A percentile compares a stretch with the other conserved stretches of the same genome.
phyloP scores from a whole-genome alignment of 2,329 filamentous ascomycete genomes.

The Xylaria sp. region DNA sequence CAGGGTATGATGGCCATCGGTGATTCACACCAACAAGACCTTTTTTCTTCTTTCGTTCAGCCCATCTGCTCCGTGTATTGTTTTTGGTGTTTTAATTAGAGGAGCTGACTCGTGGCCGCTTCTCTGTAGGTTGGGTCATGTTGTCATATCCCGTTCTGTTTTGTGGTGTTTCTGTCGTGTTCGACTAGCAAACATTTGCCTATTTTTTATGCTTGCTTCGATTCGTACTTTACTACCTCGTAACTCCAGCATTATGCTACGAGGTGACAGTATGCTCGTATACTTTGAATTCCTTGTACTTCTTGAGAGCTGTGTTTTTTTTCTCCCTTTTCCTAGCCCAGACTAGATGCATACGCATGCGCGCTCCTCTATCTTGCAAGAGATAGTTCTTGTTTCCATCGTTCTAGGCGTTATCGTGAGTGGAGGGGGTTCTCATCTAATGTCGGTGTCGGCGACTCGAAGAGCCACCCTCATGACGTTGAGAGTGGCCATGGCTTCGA shows the following conservation, averaged over 20 bases:
- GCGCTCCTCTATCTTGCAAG: not conserved
- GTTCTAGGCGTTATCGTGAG: not conserved
- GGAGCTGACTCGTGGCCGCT: not conserved
- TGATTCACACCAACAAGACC: constrained; percentile 13
- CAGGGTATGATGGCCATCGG: constrained; percentile 23
- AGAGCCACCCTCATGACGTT: constrained; percentile 47
- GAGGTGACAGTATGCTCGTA: not conserved
- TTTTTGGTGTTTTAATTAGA: constrained; percentile 14
- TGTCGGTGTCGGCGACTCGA: constrained; percentile 48
- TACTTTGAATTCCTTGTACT: no score
- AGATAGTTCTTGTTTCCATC: not conserved
- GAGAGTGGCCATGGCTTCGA: constrained; percentile 57
- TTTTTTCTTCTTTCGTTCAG: constrained; percentile 15
- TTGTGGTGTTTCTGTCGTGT: not conserved
- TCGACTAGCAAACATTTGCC: constrained; percentile 16
- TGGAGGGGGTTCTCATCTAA: constrained; percentile 18
- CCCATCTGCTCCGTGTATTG: constrained; percentile 2
- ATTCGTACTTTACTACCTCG: constrained; percentile 1
- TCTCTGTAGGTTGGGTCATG: not conserved
- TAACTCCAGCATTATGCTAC: constrained; percentile 6
- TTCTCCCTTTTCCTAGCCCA: not conserved
- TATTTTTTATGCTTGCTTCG: constrained; percentile 3
- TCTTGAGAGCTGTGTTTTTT: constrained; percentile 4
- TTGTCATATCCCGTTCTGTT: not conserved
- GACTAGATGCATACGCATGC: not conserved